Percentiles rank a stretch among this genome's conserved stretches.
Conservation (phyloP, 108 stramenopile genomes). For the Cylindrotheca closterium region DNA sequence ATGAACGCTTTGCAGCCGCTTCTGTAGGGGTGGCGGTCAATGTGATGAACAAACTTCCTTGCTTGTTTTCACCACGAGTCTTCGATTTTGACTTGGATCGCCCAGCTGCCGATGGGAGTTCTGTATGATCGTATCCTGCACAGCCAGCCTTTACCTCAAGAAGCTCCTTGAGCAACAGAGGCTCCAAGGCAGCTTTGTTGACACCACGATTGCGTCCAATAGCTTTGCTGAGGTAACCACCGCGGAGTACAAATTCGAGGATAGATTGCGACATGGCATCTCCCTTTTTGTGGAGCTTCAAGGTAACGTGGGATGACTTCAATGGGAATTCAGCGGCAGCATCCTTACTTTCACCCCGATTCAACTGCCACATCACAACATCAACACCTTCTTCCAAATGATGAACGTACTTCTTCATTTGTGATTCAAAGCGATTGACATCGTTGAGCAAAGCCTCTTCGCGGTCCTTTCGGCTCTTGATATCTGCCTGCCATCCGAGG, state of each 20-base stretch:
- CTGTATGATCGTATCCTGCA: conserved; percentile 77
- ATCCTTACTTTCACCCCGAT: conserved; percentile 59
- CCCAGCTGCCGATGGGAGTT: conserved; percentile 68
- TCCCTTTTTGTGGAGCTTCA: conserved; percentile 77
- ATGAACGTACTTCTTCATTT: conserved; percentile 62
- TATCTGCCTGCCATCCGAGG: conserved; percentile 82
- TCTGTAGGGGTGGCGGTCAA: conserved; percentile 84
- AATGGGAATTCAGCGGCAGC: conserved; percentile 69
- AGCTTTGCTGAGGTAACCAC: conserved; percentile 89
- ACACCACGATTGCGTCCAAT: conserved; percentile 66
- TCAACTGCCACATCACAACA: conserved; percentile 87
- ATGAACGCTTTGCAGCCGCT: conserved; percentile 69
- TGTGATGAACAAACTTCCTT: conserved; percentile 84
- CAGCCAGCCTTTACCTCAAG: conserved; percentile 86
- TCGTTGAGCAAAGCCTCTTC: conserved; percentile 82
- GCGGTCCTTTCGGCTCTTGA: conserved; percentile 76
- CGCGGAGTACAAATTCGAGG: conserved; percentile 72
- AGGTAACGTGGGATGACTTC: conserved; percentile 77
- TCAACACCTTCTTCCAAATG: conserved; percentile 83
- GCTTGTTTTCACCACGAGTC: conserved; percentile 71
- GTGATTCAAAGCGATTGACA: conserved; percentile 74
- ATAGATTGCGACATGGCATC: conserved; percentile 80
- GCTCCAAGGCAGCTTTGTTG: conserved; percentile 80
- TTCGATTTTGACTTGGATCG: conserved; percentile 55
- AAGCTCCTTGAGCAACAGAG: conserved; percentile 85